A percentile compares a stretch with the other conserved stretches of the same genome.
phyloP scores from a whole-genome alignment of 2,329 filamentous ascomycete species.

The Hirsutella thompsonii region DNA sequence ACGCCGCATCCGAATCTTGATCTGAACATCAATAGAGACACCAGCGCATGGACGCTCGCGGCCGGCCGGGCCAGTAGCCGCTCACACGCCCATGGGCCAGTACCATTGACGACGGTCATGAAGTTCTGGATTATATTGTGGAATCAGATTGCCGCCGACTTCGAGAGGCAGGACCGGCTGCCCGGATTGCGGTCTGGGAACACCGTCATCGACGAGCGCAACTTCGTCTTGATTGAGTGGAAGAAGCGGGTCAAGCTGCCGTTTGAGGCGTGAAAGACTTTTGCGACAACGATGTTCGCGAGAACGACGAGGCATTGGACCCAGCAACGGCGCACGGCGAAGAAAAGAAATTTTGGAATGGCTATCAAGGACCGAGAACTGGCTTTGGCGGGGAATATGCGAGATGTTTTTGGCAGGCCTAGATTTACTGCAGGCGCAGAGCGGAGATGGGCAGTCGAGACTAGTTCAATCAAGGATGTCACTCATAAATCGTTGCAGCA shows the following conservation, averaged over 20 bases:
- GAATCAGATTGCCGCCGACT: slow-evolving; percentile 23
- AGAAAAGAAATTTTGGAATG: no score
- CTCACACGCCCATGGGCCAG: not conserved
- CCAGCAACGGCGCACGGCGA: no score
- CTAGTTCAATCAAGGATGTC: no score
- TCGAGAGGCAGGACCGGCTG: slow-evolving; percentile 21
- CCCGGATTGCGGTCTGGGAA: slow-evolving; percentile 22
- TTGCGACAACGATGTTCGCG: no score
- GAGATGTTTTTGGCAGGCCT: no score
- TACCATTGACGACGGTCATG: slow-evolving; percentile 9
- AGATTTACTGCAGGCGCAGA: no score
- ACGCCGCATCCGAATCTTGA: slow-evolving; percentile 12
- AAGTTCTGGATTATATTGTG: slow-evolving; percentile 20
- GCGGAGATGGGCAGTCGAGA: no score
- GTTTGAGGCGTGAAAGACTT: not conserved
- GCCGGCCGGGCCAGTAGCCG: not conserved
- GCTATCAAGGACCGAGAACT: no score
- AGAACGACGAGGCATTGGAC: no score
- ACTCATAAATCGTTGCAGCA: no score
- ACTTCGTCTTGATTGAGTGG: slow-evolving; percentile 11
- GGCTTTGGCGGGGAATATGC: no score
- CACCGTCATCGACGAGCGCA: slow-evolving; percentile 25
- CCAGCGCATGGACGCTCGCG: not conserved
- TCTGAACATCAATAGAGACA: not conserved
- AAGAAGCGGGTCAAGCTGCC: not conserved